Conservation (phyloP, 495 filamentous ascomycete species). For the Pyrenula massariospora region DNA sequence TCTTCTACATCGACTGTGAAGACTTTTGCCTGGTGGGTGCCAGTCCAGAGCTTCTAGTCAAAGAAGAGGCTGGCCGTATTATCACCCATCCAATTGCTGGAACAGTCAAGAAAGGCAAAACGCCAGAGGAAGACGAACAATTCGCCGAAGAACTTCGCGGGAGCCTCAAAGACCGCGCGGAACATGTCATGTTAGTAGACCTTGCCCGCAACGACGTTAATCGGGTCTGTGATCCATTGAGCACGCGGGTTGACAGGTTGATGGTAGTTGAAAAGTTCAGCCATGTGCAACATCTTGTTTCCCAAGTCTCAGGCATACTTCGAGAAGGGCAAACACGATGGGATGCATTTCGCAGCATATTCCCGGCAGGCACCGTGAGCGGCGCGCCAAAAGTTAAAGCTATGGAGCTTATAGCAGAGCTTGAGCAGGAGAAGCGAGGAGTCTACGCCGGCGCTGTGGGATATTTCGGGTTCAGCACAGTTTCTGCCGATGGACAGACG, state of each 20-base stretch:
- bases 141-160: constrained; percentile 68
- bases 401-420: constrained; percentile 92
- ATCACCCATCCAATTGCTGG: constrained; percentile 97
- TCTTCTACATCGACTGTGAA: constrained; percentile 87
- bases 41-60: constrained; percentile 85
- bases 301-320: constrained; percentile 82
- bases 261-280: constrained; percentile 96
- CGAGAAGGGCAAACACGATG: constrained; percentile 78
- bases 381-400: constrained; percentile 93
- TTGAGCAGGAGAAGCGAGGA: constrained; percentile 86
- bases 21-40: constrained; percentile 94
- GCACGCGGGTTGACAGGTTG: constrained; percentile 77
- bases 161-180: constrained; percentile 86
- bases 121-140: constrained; percentile 63
- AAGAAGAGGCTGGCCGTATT: constrained; percentile 74
- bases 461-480: constrained; percentile 45
- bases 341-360: constrained; percentile 91
- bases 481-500: constrained; percentile 21
- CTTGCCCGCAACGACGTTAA: constrained; percentile 94
- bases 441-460: constrained; percentile 97
- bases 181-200: constrained; percentile 99
- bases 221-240: constrained; percentile 82
- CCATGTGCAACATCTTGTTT: constrained; percentile 94
- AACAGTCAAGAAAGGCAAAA: constrained; percentile 78
- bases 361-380: constrained; percentile 87